These are phyloP conservation scores for Fusarium solani-melongenae DNA, from an alignment of 2,329 filamentous ascomycete genomes.

Conservation along the genomic window DNA sequence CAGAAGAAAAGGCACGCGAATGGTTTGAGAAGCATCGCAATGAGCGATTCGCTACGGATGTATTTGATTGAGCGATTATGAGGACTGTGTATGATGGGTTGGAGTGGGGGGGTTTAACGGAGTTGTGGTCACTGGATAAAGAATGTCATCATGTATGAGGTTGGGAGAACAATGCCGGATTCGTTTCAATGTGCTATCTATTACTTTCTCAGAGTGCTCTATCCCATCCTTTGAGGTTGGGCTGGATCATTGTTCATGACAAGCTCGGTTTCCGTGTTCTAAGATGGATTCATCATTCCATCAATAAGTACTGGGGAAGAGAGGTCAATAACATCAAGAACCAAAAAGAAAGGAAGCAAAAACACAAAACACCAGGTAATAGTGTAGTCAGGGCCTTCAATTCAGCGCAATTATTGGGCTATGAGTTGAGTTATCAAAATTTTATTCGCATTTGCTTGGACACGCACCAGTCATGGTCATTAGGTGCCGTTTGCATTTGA, in stretches of 20 bases:
- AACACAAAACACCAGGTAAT: not conserved
- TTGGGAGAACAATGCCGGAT: not conserved
- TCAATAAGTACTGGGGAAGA: not conserved
- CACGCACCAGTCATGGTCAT: not conserved
- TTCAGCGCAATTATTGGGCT: not conserved
- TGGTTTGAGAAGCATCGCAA: conserved; percentile 65
- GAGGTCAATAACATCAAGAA: not conserved
- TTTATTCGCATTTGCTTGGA: no score
- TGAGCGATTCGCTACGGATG: conserved; percentile 68
- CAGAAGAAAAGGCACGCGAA: conserved; percentile 52
- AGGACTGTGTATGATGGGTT: not conserved
- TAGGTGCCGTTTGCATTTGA: not conserved
- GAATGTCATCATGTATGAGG: not conserved
- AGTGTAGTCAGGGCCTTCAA: not conserved
- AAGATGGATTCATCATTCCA: no score
- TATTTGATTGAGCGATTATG: conserved; percentile 61
- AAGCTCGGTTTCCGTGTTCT: not conserved
- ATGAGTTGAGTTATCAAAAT: no score
- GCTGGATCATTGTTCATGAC: not conserved
- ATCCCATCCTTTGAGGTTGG: not conserved
- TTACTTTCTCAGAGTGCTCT: not conserved
- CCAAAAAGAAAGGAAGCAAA: not conserved
- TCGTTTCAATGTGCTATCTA: not conserved
- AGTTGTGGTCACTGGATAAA: not conserved
- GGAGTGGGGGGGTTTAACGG: not conserved